Percentiles rank a stretch among this genome's conserved stretches.
Evolutionary conservation across 352 stramenopile genomes (phyloP).

Genomic region (Pythium volutum): DNA sequence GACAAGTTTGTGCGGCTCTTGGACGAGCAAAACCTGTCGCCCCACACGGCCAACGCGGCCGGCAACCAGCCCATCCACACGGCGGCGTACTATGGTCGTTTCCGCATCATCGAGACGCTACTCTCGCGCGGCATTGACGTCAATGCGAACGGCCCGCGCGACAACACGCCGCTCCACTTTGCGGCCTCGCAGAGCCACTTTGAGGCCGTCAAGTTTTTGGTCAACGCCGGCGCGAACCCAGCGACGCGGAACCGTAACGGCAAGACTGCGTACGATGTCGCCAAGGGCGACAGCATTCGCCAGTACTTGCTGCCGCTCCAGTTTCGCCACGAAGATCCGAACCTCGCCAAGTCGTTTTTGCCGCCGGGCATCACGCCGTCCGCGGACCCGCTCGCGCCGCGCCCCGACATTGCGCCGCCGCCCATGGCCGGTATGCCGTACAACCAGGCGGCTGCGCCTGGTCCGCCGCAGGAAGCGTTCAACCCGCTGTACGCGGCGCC

Average conservation of each 20-base stretch:
- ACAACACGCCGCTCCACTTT: slow-evolving; percentile 83
- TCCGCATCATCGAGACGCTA: slow-evolving; percentile 73
- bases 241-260: slow-evolving; percentile 75
- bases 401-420: slow-evolving; percentile 61
- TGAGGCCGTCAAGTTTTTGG: slow-evolving; percentile 70
- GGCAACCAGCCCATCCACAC: slow-evolving; percentile 86
- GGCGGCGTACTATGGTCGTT: slow-evolving; percentile 74
- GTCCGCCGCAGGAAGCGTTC: slow-evolving; percentile 29
- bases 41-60: slow-evolving; percentile 62
- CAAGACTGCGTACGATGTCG: slow-evolving; percentile 80
- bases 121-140: slow-evolving; percentile 68
- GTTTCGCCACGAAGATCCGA: slow-evolving; percentile 83
- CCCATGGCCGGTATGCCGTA: slow-evolving; percentile 55
- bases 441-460: slow-evolving; percentile 18
- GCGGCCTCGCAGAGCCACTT: slow-evolving; percentile 74
- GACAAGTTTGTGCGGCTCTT: slow-evolving; percentile 74
- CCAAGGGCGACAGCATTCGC: slow-evolving; percentile 81
- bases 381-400: slow-evolving; percentile 58
- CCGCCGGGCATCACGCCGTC: slow-evolving; percentile 77
- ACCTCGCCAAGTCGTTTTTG: slow-evolving; percentile 50
- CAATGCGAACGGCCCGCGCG: slow-evolving; percentile 55
- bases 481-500: slow-evolving; percentile 73
- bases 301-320: slow-evolving; percentile 86
- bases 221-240: slow-evolving; percentile 70
- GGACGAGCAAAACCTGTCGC: slow-evolving; percentile 67